These are phyloP conservation scores for Didymellaceae sp. DNA, from an alignment of 2,329 filamentous ascomycete genomes.

Conservation along the genomic window DNA sequence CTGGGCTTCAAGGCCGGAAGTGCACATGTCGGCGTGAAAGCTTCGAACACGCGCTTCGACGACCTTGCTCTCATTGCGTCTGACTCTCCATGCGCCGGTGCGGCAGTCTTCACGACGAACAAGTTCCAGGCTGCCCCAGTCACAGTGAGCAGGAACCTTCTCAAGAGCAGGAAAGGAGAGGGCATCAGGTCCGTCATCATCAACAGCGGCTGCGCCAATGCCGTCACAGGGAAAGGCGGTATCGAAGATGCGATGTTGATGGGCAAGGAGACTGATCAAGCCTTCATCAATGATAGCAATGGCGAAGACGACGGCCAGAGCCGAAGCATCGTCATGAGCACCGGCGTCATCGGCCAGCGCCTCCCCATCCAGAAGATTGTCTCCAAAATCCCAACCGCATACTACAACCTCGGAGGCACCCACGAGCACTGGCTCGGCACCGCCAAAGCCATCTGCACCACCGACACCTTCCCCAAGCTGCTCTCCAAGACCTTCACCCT, in stretches of 20 bases:
- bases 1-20: slow-evolving; percentile 87
- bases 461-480: slow-evolving; percentile 97
- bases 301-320: slow-evolving; percentile 54
- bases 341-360: slow-evolving; percentile 93
- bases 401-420: slow-evolving; percentile 71
- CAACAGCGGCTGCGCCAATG: slow-evolving; percentile 97
- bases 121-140: slow-evolving; percentile 97
- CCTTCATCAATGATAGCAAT: slow-evolving; percentile 52
- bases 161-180: slow-evolving; percentile 69
- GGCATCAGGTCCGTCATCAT: slow-evolving; percentile 84
- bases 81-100: slow-evolving; percentile 82
- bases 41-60: slow-evolving; percentile 87
- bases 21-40: slow-evolving; percentile 91
- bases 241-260: slow-evolving; percentile 87
- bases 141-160: slow-evolving; percentile 76
- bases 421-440: slow-evolving; percentile 88
- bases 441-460: slow-evolving; percentile 94
- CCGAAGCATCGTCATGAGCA: slow-evolving; percentile 94
- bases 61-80: slow-evolving; percentile 90
- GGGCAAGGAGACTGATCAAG: slow-evolving; percentile 77
- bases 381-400: slow-evolving; percentile 77
- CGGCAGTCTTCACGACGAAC: slow-evolving; percentile 96
- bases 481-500: slow-evolving; percentile 83
- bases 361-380: slow-evolving; percentile 92
- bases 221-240: slow-evolving; percentile 89